Conservation (phyloP, 2,329 filamentous ascomycete genomes). For the Fusarium compactum region DNA sequence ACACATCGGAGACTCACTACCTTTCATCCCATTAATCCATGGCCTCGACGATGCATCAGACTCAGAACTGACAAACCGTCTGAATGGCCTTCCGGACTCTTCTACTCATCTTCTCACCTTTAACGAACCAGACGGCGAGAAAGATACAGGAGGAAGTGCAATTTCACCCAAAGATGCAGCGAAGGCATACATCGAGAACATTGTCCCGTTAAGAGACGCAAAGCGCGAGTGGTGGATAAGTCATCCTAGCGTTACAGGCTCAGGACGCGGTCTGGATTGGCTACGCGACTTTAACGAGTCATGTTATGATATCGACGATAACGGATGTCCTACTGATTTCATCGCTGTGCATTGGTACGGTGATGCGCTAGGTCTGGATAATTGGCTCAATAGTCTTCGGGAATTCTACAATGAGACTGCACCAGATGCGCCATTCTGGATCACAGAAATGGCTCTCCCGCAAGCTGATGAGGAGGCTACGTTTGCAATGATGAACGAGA, state of each 20-base stretch:
- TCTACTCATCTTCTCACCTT: constrained; percentile 57
- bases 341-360: constrained; percentile 59
- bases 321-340: constrained; percentile 57
- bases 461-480: constrained; percentile 52
- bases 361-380: constrained; percentile 51
- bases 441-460: constrained; percentile 57
- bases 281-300: constrained; percentile 55
- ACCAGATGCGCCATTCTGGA: constrained; percentile 49
- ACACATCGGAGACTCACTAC: constrained; percentile 43
- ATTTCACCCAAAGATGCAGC: constrained; percentile 56
- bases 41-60: constrained; percentile 51
- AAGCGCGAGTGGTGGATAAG: constrained; percentile 54
- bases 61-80: constrained; percentile 41
- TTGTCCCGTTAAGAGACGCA: constrained; percentile 51
- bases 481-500: constrained; percentile 56
- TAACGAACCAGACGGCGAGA: constrained; percentile 58
- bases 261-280: constrained; percentile 54
- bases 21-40: constrained; percentile 56
- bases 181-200: constrained; percentile 52
- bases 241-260: constrained; percentile 58
- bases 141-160: constrained; percentile 54
- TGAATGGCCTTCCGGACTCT: constrained; percentile 48
- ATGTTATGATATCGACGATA: constrained; percentile 54
- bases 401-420: constrained; percentile 52
- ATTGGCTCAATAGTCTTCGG: constrained; percentile 52